Conservation (phyloP, 306 rosid species). For the Prunus salicina region DNA sequence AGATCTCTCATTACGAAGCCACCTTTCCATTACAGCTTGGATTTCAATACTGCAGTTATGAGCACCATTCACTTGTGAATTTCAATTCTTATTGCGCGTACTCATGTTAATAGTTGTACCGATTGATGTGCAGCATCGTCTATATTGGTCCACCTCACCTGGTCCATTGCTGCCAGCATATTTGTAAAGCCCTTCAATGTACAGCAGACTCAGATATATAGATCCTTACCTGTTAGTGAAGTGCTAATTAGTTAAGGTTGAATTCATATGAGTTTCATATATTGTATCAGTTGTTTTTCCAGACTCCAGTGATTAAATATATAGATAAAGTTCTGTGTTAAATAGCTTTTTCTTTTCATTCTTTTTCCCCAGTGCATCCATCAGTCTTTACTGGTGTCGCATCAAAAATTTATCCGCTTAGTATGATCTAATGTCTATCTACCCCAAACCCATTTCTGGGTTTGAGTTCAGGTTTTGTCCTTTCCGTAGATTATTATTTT, state of each 20-base stretch:
- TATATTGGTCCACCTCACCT: neutral
- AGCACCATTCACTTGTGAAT: slow-evolving; percentile 64
- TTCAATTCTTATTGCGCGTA: slow-evolving; percentile 13
- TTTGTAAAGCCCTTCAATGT: slow-evolving; percentile 10
- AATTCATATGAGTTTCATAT: neutral
- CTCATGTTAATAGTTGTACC: slow-evolving; percentile 19
- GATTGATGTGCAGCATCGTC: slow-evolving; percentile 25
- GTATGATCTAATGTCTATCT: no score
- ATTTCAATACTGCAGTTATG: slow-evolving; percentile 58
- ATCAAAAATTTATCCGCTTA: no score
- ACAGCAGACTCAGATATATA: slow-evolving; percentile 2
- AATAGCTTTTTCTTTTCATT: no score
- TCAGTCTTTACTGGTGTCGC: neutral
- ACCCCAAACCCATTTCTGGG: no score
- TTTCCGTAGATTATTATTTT: no score
- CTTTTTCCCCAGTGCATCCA: neutral
- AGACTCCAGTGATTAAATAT: neutral
- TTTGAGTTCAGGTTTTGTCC: no score
- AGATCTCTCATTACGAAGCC: slow-evolving; percentile 57
- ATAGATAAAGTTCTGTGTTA: no score
- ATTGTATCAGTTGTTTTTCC: neutral
- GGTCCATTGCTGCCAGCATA: slow-evolving; percentile 5
- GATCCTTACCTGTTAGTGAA: neutral
- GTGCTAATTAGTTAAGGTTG: neutral
- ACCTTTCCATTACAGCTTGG: slow-evolving; percentile 51